Evolutionary conservation across 768 basidiomycete genomes (phyloP), one percentile per base, ranked within the genome.

Genomic region (Lactifluus volemus): DNA sequence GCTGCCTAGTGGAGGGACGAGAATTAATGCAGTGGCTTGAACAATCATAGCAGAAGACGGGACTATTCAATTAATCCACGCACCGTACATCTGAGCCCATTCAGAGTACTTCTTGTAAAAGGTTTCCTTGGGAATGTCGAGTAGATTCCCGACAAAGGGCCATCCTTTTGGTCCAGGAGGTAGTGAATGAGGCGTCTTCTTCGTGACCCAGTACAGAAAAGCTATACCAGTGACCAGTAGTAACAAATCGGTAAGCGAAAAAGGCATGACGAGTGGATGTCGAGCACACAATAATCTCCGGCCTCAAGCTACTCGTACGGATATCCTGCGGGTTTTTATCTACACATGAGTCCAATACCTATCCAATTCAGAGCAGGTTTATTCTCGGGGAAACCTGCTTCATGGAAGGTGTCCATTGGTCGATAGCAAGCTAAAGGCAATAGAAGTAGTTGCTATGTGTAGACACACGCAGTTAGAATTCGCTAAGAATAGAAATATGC

Each of bases 121-220:
- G 34, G 53, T 14, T 8, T 12, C 45, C 2, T 19, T 53, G 17
- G 59, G 59, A 21, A 60, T 54, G 44, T 60, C 44, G 34, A 60
- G 42, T 32, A 60, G 17, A 15, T 53, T 60, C 45, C 59, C 59
- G 5, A 60, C 49, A 4, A 60, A 2, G 10, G 59, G 59, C 51
- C 51, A 54, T 39, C 59, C 59, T 41, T 53, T 53, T 5, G 59
- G 59, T 8, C 59, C 59, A 32, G 59, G 59, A 30, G 59, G 59
- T 7, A 53, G 38, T 15, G 59, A 32, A 44, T 19, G 57, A 5
- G 39, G 30, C 0, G 49, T 9, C 21, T 49, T 58, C 30, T 32
- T 58, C 41, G 48, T 7, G 34, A 29, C 38, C 55, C 47, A 39
- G 48, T 36, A 36, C 25, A 57, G 25, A 12, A 36, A 25, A 3